A percentile compares a stretch with the other conserved stretches of the same genome.
These are phyloP conservation scores for Saccharomycopsis hybrid DNA, from an alignment of 1,139 yeast genomes.

Conservation along the genomic window DNA sequence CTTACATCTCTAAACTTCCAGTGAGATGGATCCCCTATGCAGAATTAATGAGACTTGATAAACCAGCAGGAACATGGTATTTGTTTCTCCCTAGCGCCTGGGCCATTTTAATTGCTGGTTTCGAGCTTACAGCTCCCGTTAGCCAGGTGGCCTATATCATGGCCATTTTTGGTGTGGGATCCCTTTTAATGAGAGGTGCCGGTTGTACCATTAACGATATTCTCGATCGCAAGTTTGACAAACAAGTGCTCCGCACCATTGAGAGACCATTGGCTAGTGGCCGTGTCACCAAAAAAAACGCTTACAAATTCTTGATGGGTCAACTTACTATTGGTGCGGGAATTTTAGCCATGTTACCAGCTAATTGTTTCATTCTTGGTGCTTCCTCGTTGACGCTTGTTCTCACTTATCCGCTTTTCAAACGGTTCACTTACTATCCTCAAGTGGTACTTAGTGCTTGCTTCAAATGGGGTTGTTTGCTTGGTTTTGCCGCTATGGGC, in stretches of 20 bases:
- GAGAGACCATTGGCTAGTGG: slow-evolving; percentile 91
- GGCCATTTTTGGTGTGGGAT: slow-evolving; percentile 71
- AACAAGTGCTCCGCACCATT: slow-evolving; percentile 78
- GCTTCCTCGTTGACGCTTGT: slow-evolving; percentile 77
- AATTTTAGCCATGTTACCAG: slow-evolving; percentile 66
- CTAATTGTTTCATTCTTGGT: slow-evolving; percentile 77
- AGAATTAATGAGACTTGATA: slow-evolving; percentile 83
- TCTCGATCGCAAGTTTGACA: slow-evolving; percentile 75
- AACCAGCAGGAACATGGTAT: slow-evolving; percentile 89
- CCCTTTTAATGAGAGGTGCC: slow-evolving; percentile 92
- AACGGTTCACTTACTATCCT: slow-evolving; percentile 91
- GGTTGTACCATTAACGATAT: slow-evolving; percentile 96
- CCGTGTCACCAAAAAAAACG: slow-evolving; percentile 65
- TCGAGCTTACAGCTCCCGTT: slow-evolving; percentile 60
- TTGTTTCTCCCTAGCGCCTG: slow-evolving; percentile 70
- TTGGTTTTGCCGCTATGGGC: slow-evolving; percentile 97
- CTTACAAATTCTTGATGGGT: slow-evolving; percentile 64
- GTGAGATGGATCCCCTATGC: slow-evolving; percentile 79
- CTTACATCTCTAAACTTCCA: slow-evolving; percentile 57
- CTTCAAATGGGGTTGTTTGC: slow-evolving; percentile 90
- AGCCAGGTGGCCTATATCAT: slow-evolving; percentile 52
- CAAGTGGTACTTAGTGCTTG: slow-evolving; percentile 77
- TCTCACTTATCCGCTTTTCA: slow-evolving; percentile 84
- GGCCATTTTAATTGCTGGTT: slow-evolving; percentile 66
- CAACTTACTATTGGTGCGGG: slow-evolving; percentile 76